Percentiles rank a stretch among this genome's conserved stretches.
Evolutionary conservation across 1,139 yeast genomes (phyloP).

Genomic region (Candida sojae): DNA sequence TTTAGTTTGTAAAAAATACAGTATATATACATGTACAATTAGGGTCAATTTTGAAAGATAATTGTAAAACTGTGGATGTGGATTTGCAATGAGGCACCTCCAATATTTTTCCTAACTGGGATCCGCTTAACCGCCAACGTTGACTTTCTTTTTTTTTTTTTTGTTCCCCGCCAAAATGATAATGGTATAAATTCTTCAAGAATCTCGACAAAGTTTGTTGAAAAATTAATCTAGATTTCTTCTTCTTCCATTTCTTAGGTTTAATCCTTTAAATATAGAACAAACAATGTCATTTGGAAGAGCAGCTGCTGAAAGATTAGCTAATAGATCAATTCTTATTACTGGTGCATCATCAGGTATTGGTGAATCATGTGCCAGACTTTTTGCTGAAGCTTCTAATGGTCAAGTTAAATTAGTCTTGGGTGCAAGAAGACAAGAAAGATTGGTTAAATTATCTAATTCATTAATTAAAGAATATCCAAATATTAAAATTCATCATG

Average conservation of each 20-base stretch:
- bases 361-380: constrained; percentile 76
- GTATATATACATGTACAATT: not conserved
- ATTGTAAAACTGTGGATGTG: not conserved
- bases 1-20: constrained; percentile 29
- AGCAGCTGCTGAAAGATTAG: constrained; percentile 46
- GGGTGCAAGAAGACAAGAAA: constrained; percentile 69
- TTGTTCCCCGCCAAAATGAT: not conserved
- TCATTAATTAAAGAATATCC: constrained; percentile 50
- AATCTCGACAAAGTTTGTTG: not conserved
- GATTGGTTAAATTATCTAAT: constrained; percentile 46
- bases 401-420: constrained; percentile 67
- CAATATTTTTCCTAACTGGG: not conserved
- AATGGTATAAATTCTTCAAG: not conserved
- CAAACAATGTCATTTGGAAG: constrained; percentile 41
- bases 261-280: not conserved
- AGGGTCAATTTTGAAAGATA: too few relatives aligned
- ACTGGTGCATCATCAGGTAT: constrained; percentile 51
- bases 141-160: not conserved
- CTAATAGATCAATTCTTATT: constrained; percentile 37
- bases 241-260: not conserved
- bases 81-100: not conserved
- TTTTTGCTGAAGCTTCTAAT: constrained; percentile 67
- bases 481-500: constrained; percentile 46
- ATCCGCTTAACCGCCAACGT: not conserved
- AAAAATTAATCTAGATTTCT: not conserved